Base-by-base conservation (phyloP, 164 flowering plant genomes). In the Vitis rotundifolia region DNA sequence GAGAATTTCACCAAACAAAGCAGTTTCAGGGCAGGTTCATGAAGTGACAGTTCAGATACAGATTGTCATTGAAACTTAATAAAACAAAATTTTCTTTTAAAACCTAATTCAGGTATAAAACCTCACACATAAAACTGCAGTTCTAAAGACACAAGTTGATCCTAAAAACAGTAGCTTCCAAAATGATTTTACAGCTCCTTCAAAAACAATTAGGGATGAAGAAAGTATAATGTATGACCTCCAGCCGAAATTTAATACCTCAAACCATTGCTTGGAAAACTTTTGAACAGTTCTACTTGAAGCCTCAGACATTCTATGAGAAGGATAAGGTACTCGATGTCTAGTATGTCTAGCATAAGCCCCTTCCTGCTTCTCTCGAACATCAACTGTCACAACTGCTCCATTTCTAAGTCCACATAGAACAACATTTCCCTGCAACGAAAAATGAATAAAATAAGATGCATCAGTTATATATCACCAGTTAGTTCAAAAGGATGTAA, bases 371-470 rank as follows among this genome's bases (percentile, higher is more conserved):
- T 68, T 87, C 73, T 87, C 87, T 44, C 97, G 97, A 73, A 82
- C 64, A 83, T 96, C 99, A 75, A 91, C 78, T 2, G 87, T 81
- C 63, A 86, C 75, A 78, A 96, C 86, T 61, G 87, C 89, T 68
- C 98, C 98, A 87, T 93, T 93, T 80, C 99, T 84, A 57, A 91
- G 82, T 53, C 99, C 99, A 81, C 97, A 91, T 29, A 91, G 71
- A 71, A 89, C 76, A 76, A 78, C 58, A 72, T 89, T 89, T 57
- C 91, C 92, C 99, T 96, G 82, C 70, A 83, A 75, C 9, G 70
- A 60, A 7, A 74, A 59, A 55, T 28, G 63, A 62, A 57, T 52
- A 11, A 14, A 68, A 44, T 49, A 51, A 51, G 67, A 22, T 26
- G 15, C 14, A 48, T 31, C 50, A 66, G 29, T 28, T 11, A 28